These are phyloP conservation scores for Verticillium tricorpus DNA, from an alignment of 2,329 filamentous ascomycete genomes.

Conservation along the genomic window DNA sequence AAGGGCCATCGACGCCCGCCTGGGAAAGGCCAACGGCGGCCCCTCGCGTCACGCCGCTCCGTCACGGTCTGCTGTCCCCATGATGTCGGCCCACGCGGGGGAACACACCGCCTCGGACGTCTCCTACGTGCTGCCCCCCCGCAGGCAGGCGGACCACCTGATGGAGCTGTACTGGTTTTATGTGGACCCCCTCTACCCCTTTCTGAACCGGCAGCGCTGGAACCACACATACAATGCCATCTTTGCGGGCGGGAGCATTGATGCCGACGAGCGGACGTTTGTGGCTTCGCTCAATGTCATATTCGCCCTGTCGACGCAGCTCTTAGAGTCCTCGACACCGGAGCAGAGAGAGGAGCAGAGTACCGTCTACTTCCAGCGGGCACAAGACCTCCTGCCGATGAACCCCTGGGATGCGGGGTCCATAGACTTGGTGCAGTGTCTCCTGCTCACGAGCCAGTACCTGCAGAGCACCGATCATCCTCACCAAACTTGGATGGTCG, in stretches of 20 bases:
- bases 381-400: constrained; percentile 35
- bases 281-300: constrained; percentile 41
- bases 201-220: constrained; percentile 33
- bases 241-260: constrained; percentile 30
- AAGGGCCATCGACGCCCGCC: constrained; percentile 30
- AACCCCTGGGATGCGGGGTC: constrained; percentile 38
- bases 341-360: constrained; percentile 35
- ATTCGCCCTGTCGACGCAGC: constrained; percentile 39
- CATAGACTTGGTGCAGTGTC: constrained; percentile 38
- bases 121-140: constrained; percentile 37
- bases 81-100: not conserved
- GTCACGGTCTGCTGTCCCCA: not conserved
- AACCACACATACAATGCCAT: constrained; percentile 32
- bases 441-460: constrained; percentile 43
- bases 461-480: constrained; percentile 42
- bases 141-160: constrained; percentile 38
- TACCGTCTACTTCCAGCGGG: constrained; percentile 35
- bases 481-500: constrained; percentile 45
- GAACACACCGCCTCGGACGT: not conserved
- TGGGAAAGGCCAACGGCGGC: constrained; percentile 11
- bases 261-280: constrained; percentile 35
- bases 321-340: constrained; percentile 32
- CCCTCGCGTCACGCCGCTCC: not conserved
- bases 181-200: constrained; percentile 41
- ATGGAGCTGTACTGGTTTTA: constrained; percentile 41